phyloP scores from a whole-genome alignment of 2,329 filamentous ascomycete species.

The Tolypocladium endophyticum region DNA sequence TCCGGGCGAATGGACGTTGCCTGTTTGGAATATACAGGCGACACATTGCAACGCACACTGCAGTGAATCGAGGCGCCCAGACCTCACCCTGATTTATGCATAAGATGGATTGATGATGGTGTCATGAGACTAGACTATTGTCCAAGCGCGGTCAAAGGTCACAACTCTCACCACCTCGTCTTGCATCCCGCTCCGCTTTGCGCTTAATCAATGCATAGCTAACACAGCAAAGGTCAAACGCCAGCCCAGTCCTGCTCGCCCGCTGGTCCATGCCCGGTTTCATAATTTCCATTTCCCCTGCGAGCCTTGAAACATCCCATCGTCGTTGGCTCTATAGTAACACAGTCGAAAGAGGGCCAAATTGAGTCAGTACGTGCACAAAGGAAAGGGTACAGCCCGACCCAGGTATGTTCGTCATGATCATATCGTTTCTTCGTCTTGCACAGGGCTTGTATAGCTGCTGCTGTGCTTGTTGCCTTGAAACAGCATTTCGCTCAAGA shows the following conservation, averaged over 20 bases:
- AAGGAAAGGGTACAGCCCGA: slow-evolving; percentile 3
- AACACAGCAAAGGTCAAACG: neutral
- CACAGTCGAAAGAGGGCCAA: neutral
- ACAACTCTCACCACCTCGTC: neutral
- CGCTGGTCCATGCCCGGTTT: neutral
- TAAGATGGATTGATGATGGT: neutral
- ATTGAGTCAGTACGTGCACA: neutral
- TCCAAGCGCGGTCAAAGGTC: neutral
- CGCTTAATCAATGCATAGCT: neutral
- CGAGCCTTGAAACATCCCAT: neutral
- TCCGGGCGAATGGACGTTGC: too few species aligned
- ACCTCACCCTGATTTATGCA: neutral
- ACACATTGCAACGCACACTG: neutral
- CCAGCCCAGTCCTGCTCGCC: neutral
- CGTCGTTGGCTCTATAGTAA: neutral
- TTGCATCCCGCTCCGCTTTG: neutral
- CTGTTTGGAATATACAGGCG: too few species aligned
- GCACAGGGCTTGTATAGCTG: neutral
- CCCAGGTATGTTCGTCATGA: slow-evolving; percentile 6
- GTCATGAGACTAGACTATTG: neutral
- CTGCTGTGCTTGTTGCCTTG: neutral
- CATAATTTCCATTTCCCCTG: neutral
- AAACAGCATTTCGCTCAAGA: neutral
- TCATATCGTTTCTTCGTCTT: slow-evolving; percentile 8
- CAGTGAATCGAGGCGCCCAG: too few species aligned